phyloP scores from a whole-genome alignment of 441 rosid genomes.

The Rhodomyrtus psidioides region DNA sequence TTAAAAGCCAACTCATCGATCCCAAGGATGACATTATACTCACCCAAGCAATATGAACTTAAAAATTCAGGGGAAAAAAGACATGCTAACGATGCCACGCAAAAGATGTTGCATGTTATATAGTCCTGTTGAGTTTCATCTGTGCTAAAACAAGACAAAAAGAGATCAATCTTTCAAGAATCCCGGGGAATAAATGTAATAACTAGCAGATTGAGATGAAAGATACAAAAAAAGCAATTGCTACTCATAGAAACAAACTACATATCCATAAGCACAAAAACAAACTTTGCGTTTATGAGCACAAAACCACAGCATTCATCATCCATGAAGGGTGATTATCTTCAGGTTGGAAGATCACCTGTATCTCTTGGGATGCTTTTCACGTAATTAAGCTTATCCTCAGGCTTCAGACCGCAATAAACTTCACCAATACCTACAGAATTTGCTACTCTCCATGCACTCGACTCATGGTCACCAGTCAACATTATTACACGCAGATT shows the following conservation, averaged over 20 bases:
- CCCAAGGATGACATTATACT: background rate
- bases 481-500: constrained; percentile 74
- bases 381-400: constrained; percentile 81
- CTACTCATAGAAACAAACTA: background rate
- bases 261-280: background rate
- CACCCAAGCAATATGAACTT: background rate
- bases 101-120: background rate
- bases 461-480: constrained; percentile 91
- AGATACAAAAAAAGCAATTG: background rate
- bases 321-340: background rate
- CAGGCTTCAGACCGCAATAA: constrained; percentile 81
- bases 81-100: background rate
- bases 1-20: background rate
- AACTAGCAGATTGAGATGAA: background rate
- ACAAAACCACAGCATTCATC: background rate
- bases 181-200: background rate
- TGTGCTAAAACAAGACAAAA: background rate
- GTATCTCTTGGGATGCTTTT: constrained; percentile 59
- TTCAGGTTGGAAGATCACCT: constrained; percentile 32
- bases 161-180: background rate
- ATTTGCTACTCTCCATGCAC: constrained; percentile 93
- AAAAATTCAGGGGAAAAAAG: background rate
- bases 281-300: background rate
- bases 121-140: background rate
- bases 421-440: constrained; percentile 82